Base-by-base conservation (phyloP, 1,139 yeast species). In the Spencermartinsiella ligniputridi region DNA sequence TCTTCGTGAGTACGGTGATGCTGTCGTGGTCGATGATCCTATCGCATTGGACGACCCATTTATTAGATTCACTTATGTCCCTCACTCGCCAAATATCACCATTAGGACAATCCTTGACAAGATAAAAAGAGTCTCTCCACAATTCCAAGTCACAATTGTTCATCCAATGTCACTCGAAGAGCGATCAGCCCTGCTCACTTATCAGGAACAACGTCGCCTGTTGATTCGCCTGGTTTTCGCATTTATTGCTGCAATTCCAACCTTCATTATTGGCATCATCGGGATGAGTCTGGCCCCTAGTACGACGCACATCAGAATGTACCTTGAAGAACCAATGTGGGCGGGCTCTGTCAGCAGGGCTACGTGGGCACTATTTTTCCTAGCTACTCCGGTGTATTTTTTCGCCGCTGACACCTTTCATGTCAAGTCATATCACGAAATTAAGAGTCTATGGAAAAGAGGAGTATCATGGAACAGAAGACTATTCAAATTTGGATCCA, bases 381-480 rank as follows among this genome's bases (percentile, higher is more conserved):
- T 83, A 45, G 74, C 89, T 36, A 81, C 92, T 0, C 89, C 89
- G 0, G 84, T 83, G 1, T 84, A 82, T 56, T 81, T 84, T 55
- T 81, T 79, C 61, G 83, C 85, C 0, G 90, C 86, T 24, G 87
- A 81, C 56, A 72, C 81, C 1, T 84, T 83, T 63, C 94, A 84
- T 55, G 56, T 69, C 6, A 83, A 82, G 55, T 87, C 92, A 0
- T 25, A 79, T 24, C 72, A 72, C 45, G 92, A 84, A 57, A 51
- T 83, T 3, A 61, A 67, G 46, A 70, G 78, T 2, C 61, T 83
- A 35, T 81, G 87, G 87, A 60, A 69, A 21, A 70, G 71, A 39
- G 76, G 75, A 39, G 79, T 77, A 40, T 67, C 82, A 1, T 79
- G 80, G 72, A 69, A 61, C 29, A 70, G 78, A 49, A 66, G 89